Base-by-base conservation (phyloP, 192 early-diverging fungal genomes). In the Coemansia aciculifera region DNA sequence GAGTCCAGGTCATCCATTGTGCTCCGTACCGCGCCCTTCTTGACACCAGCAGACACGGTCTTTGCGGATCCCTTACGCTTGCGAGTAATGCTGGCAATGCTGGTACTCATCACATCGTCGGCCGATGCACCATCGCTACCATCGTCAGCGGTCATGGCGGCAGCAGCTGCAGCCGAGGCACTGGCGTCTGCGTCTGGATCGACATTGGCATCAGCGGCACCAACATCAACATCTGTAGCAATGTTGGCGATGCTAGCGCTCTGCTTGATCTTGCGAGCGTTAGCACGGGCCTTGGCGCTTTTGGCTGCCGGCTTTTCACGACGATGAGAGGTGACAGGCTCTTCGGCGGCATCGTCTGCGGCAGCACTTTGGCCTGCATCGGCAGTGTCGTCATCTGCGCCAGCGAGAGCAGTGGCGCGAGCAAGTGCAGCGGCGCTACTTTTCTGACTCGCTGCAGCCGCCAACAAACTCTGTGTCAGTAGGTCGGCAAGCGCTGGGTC, bases 401-500 rank as follows among this genome's bases (percentile, higher is more conserved):
- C 32, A 15, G 27, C 63, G 15, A 51, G 31, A 1, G 63, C 27
- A 5, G 63, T 21, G 2, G 46, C 63, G 7, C 34, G 43, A 13
- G 56, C 57, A 13, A 57, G 37, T 21, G 59, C n/a, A 1, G 60
- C 60, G 19, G 24, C 32, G 23, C 57, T 49, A 19, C 37, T 31
- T 39, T 39, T 60, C 21, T 38, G 59, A 19, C 36, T n/a, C 2
- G 46, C 59, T 39, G 46, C 59, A 23, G 59, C 59, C 12, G 34
- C 34, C 3, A 13, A 36, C 36, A 60, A 12, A 7, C 59, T 39
- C 38, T 63, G 68, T 0, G 68, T 40, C 44, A 69, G 42, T 13
- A 69, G 36, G 31, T 69, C 68, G 5, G 59, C 49, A 8, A 69
- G 38, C 24, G 61, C 49, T 23, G 48, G 38, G 39, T 69, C 60